phyloP scores from a whole-genome alignment of 177 flowering plant species.

The Telopea speciosissima region DNA sequence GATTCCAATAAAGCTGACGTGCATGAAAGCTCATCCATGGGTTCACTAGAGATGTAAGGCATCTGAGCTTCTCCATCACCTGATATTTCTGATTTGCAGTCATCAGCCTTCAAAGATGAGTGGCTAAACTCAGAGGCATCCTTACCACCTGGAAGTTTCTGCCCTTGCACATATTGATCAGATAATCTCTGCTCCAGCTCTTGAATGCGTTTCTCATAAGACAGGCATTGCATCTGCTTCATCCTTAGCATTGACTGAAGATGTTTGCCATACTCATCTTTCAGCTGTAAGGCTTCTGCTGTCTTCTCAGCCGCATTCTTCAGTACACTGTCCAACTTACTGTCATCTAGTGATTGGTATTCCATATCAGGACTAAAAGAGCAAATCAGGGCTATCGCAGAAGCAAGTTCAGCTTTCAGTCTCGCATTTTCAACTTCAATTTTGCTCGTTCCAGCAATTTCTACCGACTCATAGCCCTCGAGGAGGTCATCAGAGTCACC shows the following conservation, averaged over 20 bases:
- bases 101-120: slow-evolving; percentile 41
- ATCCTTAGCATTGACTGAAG: slow-evolving; percentile 62
- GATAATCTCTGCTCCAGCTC: slow-evolving; percentile 85
- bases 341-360: slow-evolving; percentile 63
- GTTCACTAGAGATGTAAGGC: slow-evolving; percentile 41
- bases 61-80: slow-evolving; percentile 44
- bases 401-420: slow-evolving; percentile 95
- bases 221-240: slow-evolving; percentile 70
- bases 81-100: slow-evolving; percentile 50
- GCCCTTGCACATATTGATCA: slow-evolving; percentile 56
- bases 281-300: slow-evolving; percentile 78
- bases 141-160: slow-evolving; percentile 36
- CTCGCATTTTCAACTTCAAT: slow-evolving; percentile 96
- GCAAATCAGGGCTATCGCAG: slow-evolving; percentile 71
- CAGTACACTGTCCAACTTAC: slow-evolving; percentile 47
- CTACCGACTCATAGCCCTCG: slow-evolving; percentile 58
- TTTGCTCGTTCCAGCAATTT: slow-evolving; percentile 95
- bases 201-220: slow-evolving; percentile 89
- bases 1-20: slow-evolving; percentile 44
- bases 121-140: slow-evolving; percentile 33
- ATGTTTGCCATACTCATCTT: slow-evolving; percentile 87
- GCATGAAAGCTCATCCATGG: slow-evolving; percentile 88
- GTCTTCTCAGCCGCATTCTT: slow-evolving; percentile 79
- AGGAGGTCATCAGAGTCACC: slow-evolving; percentile 41
- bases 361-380: slow-evolving; percentile 51